These are phyloP conservation scores for Lathyrus oleraceus DNA, from an alignment of 306 rosid species.

Conservation along the genomic window DNA sequence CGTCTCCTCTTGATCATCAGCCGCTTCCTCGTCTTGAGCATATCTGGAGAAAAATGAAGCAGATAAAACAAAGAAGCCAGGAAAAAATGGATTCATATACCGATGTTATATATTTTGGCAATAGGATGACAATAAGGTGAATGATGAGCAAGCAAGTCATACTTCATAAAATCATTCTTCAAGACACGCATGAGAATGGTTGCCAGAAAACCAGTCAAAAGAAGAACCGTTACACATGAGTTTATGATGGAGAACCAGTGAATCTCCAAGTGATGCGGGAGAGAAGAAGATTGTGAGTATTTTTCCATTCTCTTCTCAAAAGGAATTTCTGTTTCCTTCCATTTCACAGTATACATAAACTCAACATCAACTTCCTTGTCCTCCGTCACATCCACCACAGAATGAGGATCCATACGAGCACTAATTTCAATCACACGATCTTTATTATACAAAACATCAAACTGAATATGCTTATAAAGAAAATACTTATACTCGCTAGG, in stretches of 20 bases:
- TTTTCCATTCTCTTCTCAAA: conserved; percentile 96
- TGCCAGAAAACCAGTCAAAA: conserved; percentile 94
- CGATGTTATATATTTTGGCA: neutral
- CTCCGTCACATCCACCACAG: conserved; percentile 87
- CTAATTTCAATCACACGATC: conserved; percentile 86
- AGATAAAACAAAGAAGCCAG: conserved; percentile 23
- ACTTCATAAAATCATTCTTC: conserved; percentile 99
- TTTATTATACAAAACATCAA: conserved; percentile 72
- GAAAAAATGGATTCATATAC: neutral
- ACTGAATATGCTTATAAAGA: conserved; percentile 89
- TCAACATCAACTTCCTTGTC: conserved; percentile 80
- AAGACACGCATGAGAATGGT: conserved; percentile 97
- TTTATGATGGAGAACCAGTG: conserved; percentile 98
- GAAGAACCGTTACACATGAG: conserved; percentile 97
- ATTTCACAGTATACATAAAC: conserved; percentile 80
- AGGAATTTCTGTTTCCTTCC: conserved; percentile 79
- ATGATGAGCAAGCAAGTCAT: conserved; percentile 39
- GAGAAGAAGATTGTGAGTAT: conserved; percentile 90
- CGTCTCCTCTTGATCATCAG: conserved; percentile 97
- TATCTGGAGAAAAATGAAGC: conserved; percentile 50
- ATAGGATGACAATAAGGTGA: conserved; percentile 14
- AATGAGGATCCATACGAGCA: conserved; percentile 85
- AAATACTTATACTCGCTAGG: conserved; percentile 81
- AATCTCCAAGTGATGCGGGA: conserved; percentile 95
- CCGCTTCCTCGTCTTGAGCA: conserved; percentile 98